Conservation (phyloP, 2,329 filamentous ascomycete species). For the Colletotrichum neosansevieriae region DNA sequence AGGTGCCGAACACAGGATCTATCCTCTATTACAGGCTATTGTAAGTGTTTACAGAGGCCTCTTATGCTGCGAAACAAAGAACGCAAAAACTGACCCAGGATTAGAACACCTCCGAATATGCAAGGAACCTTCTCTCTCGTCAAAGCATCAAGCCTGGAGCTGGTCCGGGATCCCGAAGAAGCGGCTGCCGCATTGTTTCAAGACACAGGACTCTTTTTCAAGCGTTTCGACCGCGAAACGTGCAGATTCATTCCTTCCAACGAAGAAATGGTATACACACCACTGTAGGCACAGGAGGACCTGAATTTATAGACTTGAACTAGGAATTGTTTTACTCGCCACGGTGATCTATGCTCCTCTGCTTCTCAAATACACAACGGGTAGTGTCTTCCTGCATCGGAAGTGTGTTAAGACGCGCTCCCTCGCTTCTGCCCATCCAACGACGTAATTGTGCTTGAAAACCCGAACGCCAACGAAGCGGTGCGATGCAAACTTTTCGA, state of each 20-base stretch:
- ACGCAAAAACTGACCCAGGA: not conserved
- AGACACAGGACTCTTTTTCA: slow-evolving; percentile 88
- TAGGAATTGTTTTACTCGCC: too few species aligned
- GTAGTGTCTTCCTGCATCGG: not conserved
- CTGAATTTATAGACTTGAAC: not conserved
- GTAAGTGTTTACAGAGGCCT: slow-evolving; percentile 5
- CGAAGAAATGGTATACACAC: slow-evolving; percentile 32
- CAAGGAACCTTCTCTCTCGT: slow-evolving; percentile 38
- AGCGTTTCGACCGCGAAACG: slow-evolving; percentile 77
- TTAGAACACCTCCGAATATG: slow-evolving; percentile 36
- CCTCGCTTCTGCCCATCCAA: not conserved
- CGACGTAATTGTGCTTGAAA: not conserved
- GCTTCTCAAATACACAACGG: not conserved
- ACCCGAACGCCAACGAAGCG: slow-evolving; percentile 7
- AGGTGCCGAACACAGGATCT: slow-evolving; percentile 43
- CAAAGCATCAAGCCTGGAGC: slow-evolving; percentile 36
- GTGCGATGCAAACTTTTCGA: not conserved
- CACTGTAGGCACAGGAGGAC: not conserved
- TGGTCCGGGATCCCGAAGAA: slow-evolving; percentile 30
- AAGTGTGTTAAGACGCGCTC: not conserved
- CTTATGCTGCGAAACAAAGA: not conserved
- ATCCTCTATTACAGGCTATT: slow-evolving; percentile 23
- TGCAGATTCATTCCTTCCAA: slow-evolving; percentile 72
- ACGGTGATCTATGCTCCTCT: not conserved
- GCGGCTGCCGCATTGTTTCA: slow-evolving; percentile 67